A percentile compares a stretch with the other conserved stretches of the same genome.
phyloP scores from a whole-genome alignment of 2,329 filamentous ascomycete species.

The Botrytis deweyae region DNA sequence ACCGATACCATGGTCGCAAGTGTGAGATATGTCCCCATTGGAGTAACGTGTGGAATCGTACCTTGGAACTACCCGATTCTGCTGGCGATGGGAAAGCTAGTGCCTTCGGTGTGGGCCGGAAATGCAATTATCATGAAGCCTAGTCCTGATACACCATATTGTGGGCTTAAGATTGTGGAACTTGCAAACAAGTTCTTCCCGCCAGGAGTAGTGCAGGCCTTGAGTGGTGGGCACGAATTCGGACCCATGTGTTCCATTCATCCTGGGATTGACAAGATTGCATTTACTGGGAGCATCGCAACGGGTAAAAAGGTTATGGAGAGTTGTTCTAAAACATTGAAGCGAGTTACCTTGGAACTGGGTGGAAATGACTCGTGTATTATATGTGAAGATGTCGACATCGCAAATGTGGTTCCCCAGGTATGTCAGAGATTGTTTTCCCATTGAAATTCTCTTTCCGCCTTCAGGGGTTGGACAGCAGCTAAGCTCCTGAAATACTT shows the following conservation, averaged over 20 bases:
- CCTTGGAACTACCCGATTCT: constrained; percentile 59
- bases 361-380: constrained; percentile 58
- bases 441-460: too few species aligned
- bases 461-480: too few species aligned
- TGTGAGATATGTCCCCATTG: constrained; percentile 47
- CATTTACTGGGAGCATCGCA: constrained; percentile 56
- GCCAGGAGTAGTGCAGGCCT: constrained; percentile 51
- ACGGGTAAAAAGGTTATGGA: constrained; percentile 52
- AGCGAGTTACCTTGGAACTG: constrained; percentile 42
- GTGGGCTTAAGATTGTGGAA: constrained; percentile 52
- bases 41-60: constrained; percentile 53
- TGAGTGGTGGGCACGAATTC: constrained; percentile 46
- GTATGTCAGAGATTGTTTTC: not conserved
- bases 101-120: constrained; percentile 49
- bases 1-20: constrained; percentile 41
- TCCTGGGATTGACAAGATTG: constrained; percentile 55
- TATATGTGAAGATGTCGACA: constrained; percentile 51
- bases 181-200: constrained; percentile 50
- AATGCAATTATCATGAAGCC: constrained; percentile 57
- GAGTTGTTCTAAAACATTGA: constrained; percentile 48
- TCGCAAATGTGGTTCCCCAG: constrained; percentile 44
- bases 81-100: constrained; percentile 50
- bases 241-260: constrained; percentile 56
- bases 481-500: too few species aligned
- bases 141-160: constrained; percentile 55